Base-by-base conservation (phyloP, 163 green algal species). In the Trebouxiophyceae sp. region DNA sequence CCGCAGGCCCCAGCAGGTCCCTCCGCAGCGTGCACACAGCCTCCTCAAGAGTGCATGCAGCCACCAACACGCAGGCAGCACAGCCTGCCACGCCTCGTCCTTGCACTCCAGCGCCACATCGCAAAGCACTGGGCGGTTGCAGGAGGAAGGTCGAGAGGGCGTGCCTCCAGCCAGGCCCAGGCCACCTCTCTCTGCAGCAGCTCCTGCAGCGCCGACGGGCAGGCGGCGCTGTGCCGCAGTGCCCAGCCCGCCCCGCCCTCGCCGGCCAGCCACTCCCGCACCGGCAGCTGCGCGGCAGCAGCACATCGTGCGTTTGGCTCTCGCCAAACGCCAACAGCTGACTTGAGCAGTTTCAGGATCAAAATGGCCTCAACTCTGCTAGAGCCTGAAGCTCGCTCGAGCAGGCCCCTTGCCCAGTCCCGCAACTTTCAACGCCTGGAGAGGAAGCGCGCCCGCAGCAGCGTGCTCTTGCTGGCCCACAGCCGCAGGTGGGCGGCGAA, bases 131-230 rank as follows among this genome's bases (percentile, higher is more conserved):
- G n/a, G 28, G 7, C 6, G 7, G 8, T 44, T n/a, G 8, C 5
- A 5, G 23, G 28, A 7, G 56, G 5, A 34, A 45, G 56, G 32
- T 8, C 4, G 33, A 34, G 22, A 5, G 54, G 12, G 23, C 59
- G 22, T 34, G 34, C 66, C 61, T 70, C 32, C 24, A 85, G 63
- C 78, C 78, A 85, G 2, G 63, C 55, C 76, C 76, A 83, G 57
- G 71, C 64, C 0, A 85, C 22, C 27, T 30, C 24, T 23, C 45
- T 33, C 2, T 54, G 54, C 5, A 70, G 47, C 16, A 72, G 20
- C 30, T 62, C 32, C 23, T 54, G 33, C 33, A 67, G 20, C 26
- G 3, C 54, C 12, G 46, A 3, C 19, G 28, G 28, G 12, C 33
- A 28, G 26, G 24, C 59, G 7, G 23, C 26, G 26, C 24, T 34